A percentile compares a stretch with the other conserved stretches of the same genome.
These are phyloP conservation scores for Neurospora sp. DNA, from an alignment of 495 filamentous ascomycete genomes.

Conservation along the genomic window DNA sequence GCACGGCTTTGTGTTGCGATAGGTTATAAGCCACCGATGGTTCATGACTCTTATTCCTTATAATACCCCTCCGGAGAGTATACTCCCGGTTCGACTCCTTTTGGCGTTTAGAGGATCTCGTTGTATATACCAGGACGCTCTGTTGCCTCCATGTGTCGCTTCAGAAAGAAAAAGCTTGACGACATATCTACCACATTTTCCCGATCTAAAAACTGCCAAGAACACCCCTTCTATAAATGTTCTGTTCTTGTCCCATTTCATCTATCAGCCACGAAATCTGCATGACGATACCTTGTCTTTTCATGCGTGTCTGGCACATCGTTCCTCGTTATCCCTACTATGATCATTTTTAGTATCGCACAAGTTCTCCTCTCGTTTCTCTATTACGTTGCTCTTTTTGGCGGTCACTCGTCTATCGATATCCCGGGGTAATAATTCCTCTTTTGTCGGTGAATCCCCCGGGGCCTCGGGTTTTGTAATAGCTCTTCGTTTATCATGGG, in stretches of 20 bases:
- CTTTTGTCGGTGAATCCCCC: slow-evolving; percentile 4
- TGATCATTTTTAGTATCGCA: slow-evolving; percentile 2
- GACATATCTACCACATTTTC: slow-evolving; percentile 13
- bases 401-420: slow-evolving; percentile 11
- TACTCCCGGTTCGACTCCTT: slow-evolving; percentile 14
- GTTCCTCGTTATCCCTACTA: slow-evolving; percentile 11
- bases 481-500: slow-evolving; percentile 21
- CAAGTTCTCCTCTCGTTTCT: slow-evolving; percentile 10
- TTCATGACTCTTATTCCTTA: slow-evolving; percentile 23
- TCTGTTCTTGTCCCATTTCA: slow-evolving; percentile 34
- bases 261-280: slow-evolving; percentile 39
- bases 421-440: slow-evolving; percentile 11
- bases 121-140: slow-evolving; percentile 23
- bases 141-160: slow-evolving; percentile 2
- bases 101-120: slow-evolving; percentile 20
- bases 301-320: slow-evolving; percentile 46
- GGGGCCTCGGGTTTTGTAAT: slow-evolving; percentile 19
- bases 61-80: slow-evolving; percentile 17
- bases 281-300: slow-evolving; percentile 39
- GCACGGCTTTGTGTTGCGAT: slow-evolving; percentile 1
- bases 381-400: slow-evolving; percentile 4
- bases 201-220: slow-evolving; percentile 17
- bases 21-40: slow-evolving; percentile 12
- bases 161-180: slow-evolving; percentile 5
- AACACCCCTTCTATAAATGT: slow-evolving; percentile 13